These are phyloP conservation scores for Boletus patriciae DNA, from an alignment of 768 basidiomycete genomes.

Conservation along the genomic window DNA sequence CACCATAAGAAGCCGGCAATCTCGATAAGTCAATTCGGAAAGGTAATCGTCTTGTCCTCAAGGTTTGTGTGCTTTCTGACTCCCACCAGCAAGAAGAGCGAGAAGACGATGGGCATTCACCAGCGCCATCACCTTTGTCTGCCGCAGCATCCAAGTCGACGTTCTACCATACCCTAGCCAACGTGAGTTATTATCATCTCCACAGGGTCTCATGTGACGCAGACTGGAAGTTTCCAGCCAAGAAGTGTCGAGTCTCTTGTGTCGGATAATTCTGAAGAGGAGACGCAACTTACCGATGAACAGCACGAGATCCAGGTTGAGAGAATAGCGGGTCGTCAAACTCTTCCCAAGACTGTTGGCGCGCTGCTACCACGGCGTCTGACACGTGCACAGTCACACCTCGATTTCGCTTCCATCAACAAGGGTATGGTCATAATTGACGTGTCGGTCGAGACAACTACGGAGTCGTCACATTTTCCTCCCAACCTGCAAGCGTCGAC, in stretches of 20 bases:
- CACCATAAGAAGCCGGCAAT: constrained; percentile 50
- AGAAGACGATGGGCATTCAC: constrained; percentile 22
- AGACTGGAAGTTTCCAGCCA: constrained; percentile 35
- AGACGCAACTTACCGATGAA: constrained; percentile 41
- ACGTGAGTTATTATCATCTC: constrained; percentile 32
- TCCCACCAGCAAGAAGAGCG: constrained; percentile 21
- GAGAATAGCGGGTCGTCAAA: constrained; percentile 44
- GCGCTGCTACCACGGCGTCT: constrained; percentile 47
- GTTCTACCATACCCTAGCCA: constrained; percentile 47
- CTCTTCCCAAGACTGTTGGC: constrained; percentile 43
- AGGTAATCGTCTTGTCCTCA: constrained; percentile 39
- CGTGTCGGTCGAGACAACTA: constrained; percentile 48
- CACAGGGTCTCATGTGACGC: constrained; percentile 10
- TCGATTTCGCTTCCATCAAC: constrained; percentile 34
- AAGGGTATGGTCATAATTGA: constrained; percentile 43
- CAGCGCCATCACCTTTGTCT: constrained; percentile 36
- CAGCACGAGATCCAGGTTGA: constrained; percentile 50
- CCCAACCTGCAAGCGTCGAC: constrained; percentile 14
- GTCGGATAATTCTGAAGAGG: constrained; percentile 37
- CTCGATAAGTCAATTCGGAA: constrained; percentile 60
- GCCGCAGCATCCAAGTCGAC: constrained; percentile 46
- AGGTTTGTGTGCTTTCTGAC: constrained; percentile 1
- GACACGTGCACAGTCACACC: constrained; percentile 43
- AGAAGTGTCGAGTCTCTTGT: constrained; percentile 45
- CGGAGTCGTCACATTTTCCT: constrained; percentile 7